phyloP scores from a whole-genome alignment of 768 basidiomycete species.

The Postia placenta region DNA sequence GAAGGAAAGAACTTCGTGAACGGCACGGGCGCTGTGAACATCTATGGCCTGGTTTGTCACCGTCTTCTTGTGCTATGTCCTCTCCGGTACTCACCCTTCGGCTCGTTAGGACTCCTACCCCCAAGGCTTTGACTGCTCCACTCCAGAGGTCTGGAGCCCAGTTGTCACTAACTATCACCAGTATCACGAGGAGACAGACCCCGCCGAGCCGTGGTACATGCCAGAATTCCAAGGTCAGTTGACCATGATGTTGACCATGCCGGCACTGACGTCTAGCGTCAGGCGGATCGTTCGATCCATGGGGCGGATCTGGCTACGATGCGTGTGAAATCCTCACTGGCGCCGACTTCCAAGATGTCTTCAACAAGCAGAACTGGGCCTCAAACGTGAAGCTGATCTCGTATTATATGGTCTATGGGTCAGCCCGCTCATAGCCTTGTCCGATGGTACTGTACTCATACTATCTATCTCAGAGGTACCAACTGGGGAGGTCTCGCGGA shows the following conservation, averaged over 20 bases:
- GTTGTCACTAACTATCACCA: constrained; percentile 58
- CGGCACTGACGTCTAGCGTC: neutral
- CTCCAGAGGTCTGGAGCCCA: constrained; percentile 58
- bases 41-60: constrained; percentile 21
- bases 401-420: constrained; percentile 86
- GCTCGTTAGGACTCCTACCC: constrained; percentile 70
- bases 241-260: constrained; percentile 8
- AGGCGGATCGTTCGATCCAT: constrained; percentile 76
- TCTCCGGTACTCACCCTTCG: no score
- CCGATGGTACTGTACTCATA: neutral
- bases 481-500: constrained; percentile 81
- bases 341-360: constrained; percentile 71
- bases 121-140: constrained; percentile 76
- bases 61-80: no score
- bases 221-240: constrained; percentile 37
- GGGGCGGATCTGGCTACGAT: constrained; percentile 73
- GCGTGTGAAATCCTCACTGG: constrained; percentile 64
- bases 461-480: constrained; percentile 50
- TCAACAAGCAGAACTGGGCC: constrained; percentile 74
- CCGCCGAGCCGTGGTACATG: constrained; percentile 59
- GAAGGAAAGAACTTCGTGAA: constrained; percentile 22
- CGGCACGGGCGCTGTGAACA: constrained; percentile 25
- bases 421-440: constrained; percentile 5
- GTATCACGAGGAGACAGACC: constrained; percentile 50
- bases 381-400: constrained; percentile 77